Evolutionary conservation across 495 filamentous ascomycete genomes (phyloP).

Genomic region (Penicillium coprophilum): DNA sequence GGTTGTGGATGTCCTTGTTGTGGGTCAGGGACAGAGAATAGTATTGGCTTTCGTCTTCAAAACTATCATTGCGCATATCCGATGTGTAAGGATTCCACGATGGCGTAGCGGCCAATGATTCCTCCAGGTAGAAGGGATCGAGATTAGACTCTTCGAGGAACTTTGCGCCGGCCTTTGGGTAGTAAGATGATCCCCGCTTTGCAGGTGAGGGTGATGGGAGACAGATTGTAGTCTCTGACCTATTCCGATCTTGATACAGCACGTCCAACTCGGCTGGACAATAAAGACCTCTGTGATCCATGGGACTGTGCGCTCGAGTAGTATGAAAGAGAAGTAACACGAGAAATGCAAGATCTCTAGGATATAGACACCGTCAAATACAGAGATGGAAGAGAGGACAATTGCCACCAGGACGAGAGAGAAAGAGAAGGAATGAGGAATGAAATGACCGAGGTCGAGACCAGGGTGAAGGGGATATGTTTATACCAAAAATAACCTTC

Average conservation of each 20-base stretch:
- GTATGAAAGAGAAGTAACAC: constrained; percentile 8
- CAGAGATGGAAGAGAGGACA: constrained; percentile 12
- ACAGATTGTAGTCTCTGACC: constrained; percentile 38
- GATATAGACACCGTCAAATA: constrained; percentile 1
- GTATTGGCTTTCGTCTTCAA: constrained; percentile 36
- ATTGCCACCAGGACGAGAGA: constrained; percentile 13
- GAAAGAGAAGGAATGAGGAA: constrained; percentile 19
- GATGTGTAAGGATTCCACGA: constrained; percentile 30
- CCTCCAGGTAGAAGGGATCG: constrained; percentile 50
- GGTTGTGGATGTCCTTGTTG: constrained; percentile 18
- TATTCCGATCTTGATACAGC: constrained; percentile 34
- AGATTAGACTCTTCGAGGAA: constrained; percentile 42
- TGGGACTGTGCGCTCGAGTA: constrained; percentile 37
- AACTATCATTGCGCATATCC: constrained; percentile 38
- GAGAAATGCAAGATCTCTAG: constrained; percentile 8
- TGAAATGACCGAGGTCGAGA: constrained; percentile 11
- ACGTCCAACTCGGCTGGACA: constrained; percentile 39
- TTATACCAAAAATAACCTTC: constrained; percentile 42
- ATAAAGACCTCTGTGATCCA: constrained; percentile 42
- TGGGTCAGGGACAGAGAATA: constrained; percentile 37
- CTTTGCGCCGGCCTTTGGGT: constrained; percentile 30
- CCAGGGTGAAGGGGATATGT: constrained; percentile 41
- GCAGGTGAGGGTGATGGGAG: constrained; percentile 34
- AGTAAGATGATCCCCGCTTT: constrained; percentile 41
- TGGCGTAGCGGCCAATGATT: constrained; percentile 35